These are phyloP conservation scores for Diutina catenulata DNA, from an alignment of 1,139 yeast genomes.

Conservation along the genomic window DNA sequence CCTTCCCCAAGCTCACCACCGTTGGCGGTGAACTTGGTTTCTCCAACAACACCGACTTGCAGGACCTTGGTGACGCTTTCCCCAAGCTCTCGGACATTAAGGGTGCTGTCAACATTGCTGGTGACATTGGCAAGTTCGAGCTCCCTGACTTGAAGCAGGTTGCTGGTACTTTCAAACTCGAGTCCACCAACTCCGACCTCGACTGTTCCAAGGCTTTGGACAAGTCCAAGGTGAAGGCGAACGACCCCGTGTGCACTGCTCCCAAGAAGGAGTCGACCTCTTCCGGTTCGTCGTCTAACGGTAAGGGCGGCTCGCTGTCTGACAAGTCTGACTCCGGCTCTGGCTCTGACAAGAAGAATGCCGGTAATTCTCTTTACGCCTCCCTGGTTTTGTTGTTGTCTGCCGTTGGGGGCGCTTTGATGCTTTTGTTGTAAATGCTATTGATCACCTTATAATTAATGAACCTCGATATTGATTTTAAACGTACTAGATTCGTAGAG, in stretches of 20 bases:
- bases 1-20: slow-evolving; percentile 18
- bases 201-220: slow-evolving; percentile 23
- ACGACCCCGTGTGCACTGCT: slow-evolving; percentile 33
- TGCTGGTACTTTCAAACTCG: slow-evolving; percentile 31
- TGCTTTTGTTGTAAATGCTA: neutral
- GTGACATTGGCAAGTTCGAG: slow-evolving; percentile 29
- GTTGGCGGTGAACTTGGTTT: slow-evolving; percentile 34
- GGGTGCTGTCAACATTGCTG: slow-evolving; percentile 33
- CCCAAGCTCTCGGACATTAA: slow-evolving; percentile 20
- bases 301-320: slow-evolving; percentile 7
- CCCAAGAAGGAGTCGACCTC: slow-evolving; percentile 11
- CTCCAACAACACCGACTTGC: slow-evolving; percentile 31
- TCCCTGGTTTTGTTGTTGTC: neutral
- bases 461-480: no score
- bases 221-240: slow-evolving; percentile 30
- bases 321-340: neutral
- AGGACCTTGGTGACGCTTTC: slow-evolving; percentile 21
- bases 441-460: no score
- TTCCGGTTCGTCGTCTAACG: slow-evolving; percentile 6
- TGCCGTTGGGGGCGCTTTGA: neutral
- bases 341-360: neutral
- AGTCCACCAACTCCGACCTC: slow-evolving; percentile 27
- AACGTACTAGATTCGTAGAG: no score
- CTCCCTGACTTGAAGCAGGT: slow-evolving; percentile 26
- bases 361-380: slow-evolving; percentile 2